A percentile compares a stretch with the other conserved stretches of the same genome.
Evolutionary conservation across 352 stramenopile genomes (phyloP).

Genomic region (Phytopythium helicoides): DNA sequence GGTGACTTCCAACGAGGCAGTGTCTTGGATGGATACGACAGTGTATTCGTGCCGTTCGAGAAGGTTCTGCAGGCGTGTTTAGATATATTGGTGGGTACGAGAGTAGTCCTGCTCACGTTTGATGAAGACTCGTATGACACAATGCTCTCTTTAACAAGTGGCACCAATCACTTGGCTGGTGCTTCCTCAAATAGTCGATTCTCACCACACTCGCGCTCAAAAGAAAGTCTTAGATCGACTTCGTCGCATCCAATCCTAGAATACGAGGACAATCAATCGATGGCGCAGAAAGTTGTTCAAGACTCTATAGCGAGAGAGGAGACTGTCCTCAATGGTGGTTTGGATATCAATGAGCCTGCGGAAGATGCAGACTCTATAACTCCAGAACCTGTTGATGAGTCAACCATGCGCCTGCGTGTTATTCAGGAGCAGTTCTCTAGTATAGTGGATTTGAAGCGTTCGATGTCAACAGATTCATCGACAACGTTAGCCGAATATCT

Average conservation of each 20-base stretch:
- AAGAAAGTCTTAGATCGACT: constrained; percentile 3
- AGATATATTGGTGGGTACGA: constrained; percentile 30
- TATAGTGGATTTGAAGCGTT: too few species aligned
- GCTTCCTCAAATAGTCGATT: neutral
- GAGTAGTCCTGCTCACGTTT: constrained; percentile 57
- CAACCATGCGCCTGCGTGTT: neutral
- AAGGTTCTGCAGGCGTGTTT: constrained; percentile 36
- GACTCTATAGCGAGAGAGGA: neutral
- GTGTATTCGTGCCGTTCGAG: constrained; percentile 40
- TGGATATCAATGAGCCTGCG: neutral
- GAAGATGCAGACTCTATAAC: neutral
- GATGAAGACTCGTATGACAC: constrained; percentile 74
- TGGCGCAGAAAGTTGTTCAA: neutral
- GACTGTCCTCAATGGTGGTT: too few species aligned
- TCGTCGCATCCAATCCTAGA: constrained; percentile 1
- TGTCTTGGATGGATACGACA: constrained; percentile 79
- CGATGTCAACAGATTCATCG: too few species aligned
- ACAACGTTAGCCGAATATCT: too few species aligned
- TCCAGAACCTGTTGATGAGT: neutral
- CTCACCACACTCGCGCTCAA: neutral
- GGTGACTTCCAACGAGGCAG: constrained; percentile 59
- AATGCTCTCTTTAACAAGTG: constrained; percentile 19
- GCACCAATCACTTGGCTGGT: constrained; percentile 2
- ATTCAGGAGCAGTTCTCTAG: too few species aligned
- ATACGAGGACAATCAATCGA: neutral